Evolutionary conservation across 1,284 basidiomycete genomes (phyloP), one percentile per base, ranked within the genome.

Genomic region (Calocybe gambosa): DNA sequence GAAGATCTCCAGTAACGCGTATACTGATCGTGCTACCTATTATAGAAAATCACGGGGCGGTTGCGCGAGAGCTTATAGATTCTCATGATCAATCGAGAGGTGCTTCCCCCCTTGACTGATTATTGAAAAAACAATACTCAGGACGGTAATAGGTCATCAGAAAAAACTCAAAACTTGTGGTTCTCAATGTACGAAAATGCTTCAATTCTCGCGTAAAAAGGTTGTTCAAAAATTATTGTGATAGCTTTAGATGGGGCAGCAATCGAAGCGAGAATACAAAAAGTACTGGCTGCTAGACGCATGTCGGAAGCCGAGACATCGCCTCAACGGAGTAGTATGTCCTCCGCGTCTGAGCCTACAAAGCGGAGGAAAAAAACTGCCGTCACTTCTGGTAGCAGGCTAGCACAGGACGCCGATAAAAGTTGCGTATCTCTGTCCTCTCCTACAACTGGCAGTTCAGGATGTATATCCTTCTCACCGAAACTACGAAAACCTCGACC

Each of bases 211-310:
- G 3, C 28, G 4, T 23, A 23, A 23, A 23, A 29, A 26, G 25
- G 28, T 12, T 29, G 28, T 29, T 29, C 45, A 50, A 47, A 1
- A 26, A 26, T 51, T 19, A 29, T 37, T 21, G 16, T 48, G n/a
- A n/a, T 23, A 23, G 21, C 4, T 23, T 23, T 7, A 4, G 21
- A 23, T 23, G 21, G 7, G 21, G 21, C 45, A 12, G 50, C 50
- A 0, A 10, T 39, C 5, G 46, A 55, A 13, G 51, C 47, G 23
- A 46, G 37, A 9, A 47, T 52, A 19, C 29, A 41, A 20, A 51
- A 46, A 23, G 41, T 50, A 37, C 39, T 57, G 28, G 51, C 53
- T 28, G 50, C 49, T 2, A 55, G 47, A 33, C 46, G 54, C n/a
- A 42, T 48, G 21, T 40, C 45, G 16, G 13, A 40, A 16, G 34